A percentile compares a stretch with the other conserved stretches of the same genome.
Evolutionary conservation across 169 alveolate species (phyloP).

Genomic region (Eimeria praecox): DNA sequence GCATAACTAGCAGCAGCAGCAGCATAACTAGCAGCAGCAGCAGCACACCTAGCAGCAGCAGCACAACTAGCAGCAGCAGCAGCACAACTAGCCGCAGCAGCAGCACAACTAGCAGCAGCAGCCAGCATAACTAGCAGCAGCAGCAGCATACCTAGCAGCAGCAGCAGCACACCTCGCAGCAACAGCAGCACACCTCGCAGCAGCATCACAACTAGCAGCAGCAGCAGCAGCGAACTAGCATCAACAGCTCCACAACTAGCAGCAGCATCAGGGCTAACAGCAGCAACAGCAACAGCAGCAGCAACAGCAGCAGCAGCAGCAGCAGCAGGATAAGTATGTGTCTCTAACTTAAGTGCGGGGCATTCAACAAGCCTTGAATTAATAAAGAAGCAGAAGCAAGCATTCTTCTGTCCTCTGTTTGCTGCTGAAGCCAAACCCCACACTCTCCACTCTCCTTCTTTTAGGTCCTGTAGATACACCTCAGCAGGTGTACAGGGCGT

Average conservation of each 20-base stretch:
- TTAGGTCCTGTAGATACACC: not conserved
- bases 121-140: not conserved
- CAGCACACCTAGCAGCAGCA: not conserved
- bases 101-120: not conserved
- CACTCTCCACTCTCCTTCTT: slow-evolving; percentile 13
- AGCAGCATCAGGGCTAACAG: slow-evolving; percentile 9
- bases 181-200: not conserved
- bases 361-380: slow-evolving; percentile 97
- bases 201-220: slow-evolving; percentile 44
- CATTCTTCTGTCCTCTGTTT: slow-evolving; percentile 89
- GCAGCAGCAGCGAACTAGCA: slow-evolving; percentile 17
- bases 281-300: slow-evolving; percentile 27
- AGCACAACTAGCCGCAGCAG: not conserved
- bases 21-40: too few relatives aligned
- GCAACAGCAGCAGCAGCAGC: slow-evolving; percentile 5
- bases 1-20: too few relatives aligned
- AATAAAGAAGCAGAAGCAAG: slow-evolving; percentile 94
- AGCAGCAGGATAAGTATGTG: not conserved
- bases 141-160: too few relatives aligned
- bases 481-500: not conserved
- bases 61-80: not conserved
- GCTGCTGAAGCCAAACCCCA: slow-evolving; percentile 67
- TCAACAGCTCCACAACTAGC: slow-evolving; percentile 10
- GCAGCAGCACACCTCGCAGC: slow-evolving; percentile 29
- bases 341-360: slow-evolving; percentile 88